These are phyloP conservation scores for Saccharomycopsis hybrid DNA, from an alignment of 1,139 yeast species.

Conservation along the genomic window DNA sequence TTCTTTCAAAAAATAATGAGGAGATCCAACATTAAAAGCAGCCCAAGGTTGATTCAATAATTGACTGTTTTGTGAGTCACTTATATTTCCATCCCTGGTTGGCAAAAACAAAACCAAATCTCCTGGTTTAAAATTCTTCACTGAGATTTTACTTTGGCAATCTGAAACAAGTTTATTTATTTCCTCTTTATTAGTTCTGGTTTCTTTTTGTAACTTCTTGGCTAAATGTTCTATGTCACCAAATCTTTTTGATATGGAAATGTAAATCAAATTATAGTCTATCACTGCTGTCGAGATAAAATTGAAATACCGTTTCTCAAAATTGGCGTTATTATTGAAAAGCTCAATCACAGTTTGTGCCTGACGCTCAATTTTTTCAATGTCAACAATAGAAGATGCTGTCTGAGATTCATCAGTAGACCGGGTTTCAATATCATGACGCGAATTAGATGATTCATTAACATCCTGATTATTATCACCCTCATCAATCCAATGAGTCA, in stretches of 20 bases:
- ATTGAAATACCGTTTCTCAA: conserved; percentile 27
- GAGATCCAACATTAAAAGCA: conserved; percentile 76
- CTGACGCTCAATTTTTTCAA: conserved; percentile 19
- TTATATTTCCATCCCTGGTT: conserved; percentile 45
- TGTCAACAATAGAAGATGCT: conserved; percentile 21
- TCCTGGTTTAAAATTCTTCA: conserved; percentile 57
- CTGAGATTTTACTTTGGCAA: conserved; percentile 49
- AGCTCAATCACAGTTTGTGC: conserved; percentile 23
- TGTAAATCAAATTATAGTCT: conserved; percentile 49
- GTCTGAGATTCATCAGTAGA: conserved; percentile 2
- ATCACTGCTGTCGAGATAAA: conserved; percentile 32
- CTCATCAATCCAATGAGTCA: conserved; percentile 12
- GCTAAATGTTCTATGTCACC: conserved; percentile 91
- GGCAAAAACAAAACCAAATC: conserved; percentile 83
- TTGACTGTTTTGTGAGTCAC: conserved; percentile 10
- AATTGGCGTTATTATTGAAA: conserved; percentile 22
- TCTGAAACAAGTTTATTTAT: conserved; percentile 33
- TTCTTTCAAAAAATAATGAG: conserved; percentile 60
- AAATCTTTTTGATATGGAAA: conserved; percentile 70
- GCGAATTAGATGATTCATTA: conserved; percentile 21
- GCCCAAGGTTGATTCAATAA: conserved; percentile 61
- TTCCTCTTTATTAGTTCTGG: conserved; percentile 45
- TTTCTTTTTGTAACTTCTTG: conserved; percentile 74
- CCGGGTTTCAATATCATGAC: conserved; percentile 9
- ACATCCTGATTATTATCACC: conserved; percentile 28